These are phyloP conservation scores for Coelomomyces lativittatus DNA, from an alignment of 371 early-diverging fungal species.

Conservation along the genomic window DNA sequence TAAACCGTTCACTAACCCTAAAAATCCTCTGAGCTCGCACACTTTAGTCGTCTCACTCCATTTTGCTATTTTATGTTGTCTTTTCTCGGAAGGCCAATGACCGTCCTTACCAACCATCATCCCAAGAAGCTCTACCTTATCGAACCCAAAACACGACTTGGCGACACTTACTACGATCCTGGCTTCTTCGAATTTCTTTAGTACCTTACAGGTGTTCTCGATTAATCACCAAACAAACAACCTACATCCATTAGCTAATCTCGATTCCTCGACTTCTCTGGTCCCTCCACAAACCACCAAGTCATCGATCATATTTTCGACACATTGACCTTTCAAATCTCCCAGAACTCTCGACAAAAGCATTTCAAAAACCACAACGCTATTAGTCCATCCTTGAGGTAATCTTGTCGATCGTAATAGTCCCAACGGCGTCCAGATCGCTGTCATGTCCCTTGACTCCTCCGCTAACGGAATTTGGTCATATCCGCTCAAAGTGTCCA, in stretches of 20 bases:
- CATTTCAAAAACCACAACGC: not conserved
- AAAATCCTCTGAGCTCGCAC: too few relatives aligned
- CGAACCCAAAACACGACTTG: not conserved
- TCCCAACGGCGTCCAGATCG: not conserved
- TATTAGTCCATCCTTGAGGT: not conserved
- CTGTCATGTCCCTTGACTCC: not conserved
- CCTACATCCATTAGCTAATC: not conserved
- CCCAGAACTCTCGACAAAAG: not conserved
- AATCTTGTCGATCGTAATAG: not conserved
- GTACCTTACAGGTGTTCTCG: not conserved
- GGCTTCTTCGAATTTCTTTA: not conserved
- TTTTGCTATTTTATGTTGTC: too few relatives aligned
- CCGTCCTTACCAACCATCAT: too few relatives aligned
- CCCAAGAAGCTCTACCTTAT: not conserved
- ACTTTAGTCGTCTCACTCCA: too few relatives aligned
- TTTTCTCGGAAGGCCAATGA: too few relatives aligned
- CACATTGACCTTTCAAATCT: not conserved
- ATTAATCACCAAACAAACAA: not conserved
- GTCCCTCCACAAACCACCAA: not conserved
- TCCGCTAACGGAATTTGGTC: not conserved
- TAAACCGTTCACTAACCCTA: too few relatives aligned
- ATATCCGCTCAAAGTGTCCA: not conserved
- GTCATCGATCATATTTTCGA: not conserved
- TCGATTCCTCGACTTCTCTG: not conserved
- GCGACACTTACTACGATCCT: not conserved